Evolutionary conservation across 768 basidiomycete species (phyloP).

Genomic region (Boletus subparvulus): DNA sequence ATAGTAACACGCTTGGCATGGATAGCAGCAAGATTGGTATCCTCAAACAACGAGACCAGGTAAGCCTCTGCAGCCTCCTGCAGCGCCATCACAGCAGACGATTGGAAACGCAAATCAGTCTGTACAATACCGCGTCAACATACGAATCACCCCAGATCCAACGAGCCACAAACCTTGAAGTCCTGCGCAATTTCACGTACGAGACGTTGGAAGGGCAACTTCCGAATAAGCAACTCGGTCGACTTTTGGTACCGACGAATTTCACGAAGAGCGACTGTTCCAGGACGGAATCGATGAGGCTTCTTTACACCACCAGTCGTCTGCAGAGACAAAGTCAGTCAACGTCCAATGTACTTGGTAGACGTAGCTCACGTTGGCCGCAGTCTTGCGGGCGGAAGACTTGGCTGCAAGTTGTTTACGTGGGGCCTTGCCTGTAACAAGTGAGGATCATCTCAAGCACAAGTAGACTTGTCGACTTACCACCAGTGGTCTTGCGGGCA

Average conservation of each 20-base stretch:
- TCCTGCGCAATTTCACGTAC: constrained; percentile 91
- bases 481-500: constrained; percentile 75
- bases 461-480: constrained; percentile 32
- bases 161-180: constrained; percentile 65
- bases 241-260: constrained; percentile 90
- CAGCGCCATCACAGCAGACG: constrained; percentile 82
- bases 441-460: background rate
- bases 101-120: constrained; percentile 88
- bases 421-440: constrained; percentile 52
- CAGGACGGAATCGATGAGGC: constrained; percentile 81
- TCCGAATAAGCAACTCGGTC: constrained; percentile 82
- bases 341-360: background rate
- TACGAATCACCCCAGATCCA: background rate
- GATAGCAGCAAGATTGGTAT: constrained; percentile 82
- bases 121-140: constrained; percentile 19
- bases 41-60: constrained; percentile 76
- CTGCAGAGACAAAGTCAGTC: constrained; percentile 24
- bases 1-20: constrained; percentile 85
- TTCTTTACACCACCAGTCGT: constrained; percentile 90
- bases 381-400: constrained; percentile 57
- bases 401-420: constrained; percentile 73
- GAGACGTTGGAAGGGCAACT: constrained; percentile 87
- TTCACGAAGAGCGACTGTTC: constrained; percentile 89
- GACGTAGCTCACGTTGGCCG: constrained; percentile 36
- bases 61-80: constrained; percentile 87